Base-by-base conservation (phyloP, 257 asterid species). In the Ilex asprella region DNA sequence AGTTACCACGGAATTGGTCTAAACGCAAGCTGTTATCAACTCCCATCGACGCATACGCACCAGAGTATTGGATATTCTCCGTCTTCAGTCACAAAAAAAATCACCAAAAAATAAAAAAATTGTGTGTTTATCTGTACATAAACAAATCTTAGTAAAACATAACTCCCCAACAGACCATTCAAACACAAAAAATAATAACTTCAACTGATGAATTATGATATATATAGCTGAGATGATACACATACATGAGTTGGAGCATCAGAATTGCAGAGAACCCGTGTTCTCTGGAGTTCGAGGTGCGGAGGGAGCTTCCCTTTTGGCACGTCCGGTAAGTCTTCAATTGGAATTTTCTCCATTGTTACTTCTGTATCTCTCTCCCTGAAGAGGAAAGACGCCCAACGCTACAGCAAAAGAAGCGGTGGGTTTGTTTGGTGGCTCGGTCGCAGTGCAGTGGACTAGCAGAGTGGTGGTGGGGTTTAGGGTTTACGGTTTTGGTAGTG, bases 261-360 rank as follows among this genome's bases (percentile, higher is more conserved):
- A 62, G 58, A 55, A 63, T 60, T 78, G 80, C 97, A 87, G 54
- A 59, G 59, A 71, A 85, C 90, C 8, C 94, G 96, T 54, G 92
- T 84, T 67, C 86, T 74, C 64, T 81, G 95, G 30, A 81, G 84
- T 16, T 88, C 72, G 39, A 93, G 59, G 79, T 93, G 95, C 11
- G 81, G 65, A 0, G 95, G 88, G 59, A 93, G 77, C 60, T 52
- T 56, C 31, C 97, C 99, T 59, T 68, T 61, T 10, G 96, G 90
- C 15, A 87, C 76, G 73, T 92, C 99, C 0, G 97, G 97, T 72
- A 92, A 76, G 59, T 92, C 97, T 95, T 95, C 89, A 41, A 84
- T 88, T 8, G 95, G 78, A 68, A 84, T 57, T 67, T 79, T 84
- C 6, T 59, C 10, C 57, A 53, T 53, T 10, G 15, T 53, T 21